Percentiles rank a stretch among this genome's conserved stretches.
Conservation (phyloP, 2,329 filamentous ascomycete genomes). For the Sporothrix brasiliensis region DNA sequence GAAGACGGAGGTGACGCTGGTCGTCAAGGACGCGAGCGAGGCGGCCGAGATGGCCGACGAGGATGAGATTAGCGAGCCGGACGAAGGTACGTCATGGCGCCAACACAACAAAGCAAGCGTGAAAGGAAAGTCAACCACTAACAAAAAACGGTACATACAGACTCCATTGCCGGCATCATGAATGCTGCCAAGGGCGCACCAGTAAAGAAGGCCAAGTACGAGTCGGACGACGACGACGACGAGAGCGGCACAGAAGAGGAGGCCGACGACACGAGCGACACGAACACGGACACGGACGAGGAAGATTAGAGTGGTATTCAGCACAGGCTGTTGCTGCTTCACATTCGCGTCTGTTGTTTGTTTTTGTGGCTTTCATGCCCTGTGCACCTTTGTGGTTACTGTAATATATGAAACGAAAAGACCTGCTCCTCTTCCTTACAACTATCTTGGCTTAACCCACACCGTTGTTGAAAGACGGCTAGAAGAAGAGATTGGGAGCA, state of each 20-base stretch:
- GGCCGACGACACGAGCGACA: slow-evolving; percentile 66
- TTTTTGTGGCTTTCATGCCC: background rate
- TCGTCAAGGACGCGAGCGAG: slow-evolving; percentile 86
- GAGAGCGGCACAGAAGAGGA: slow-evolving; percentile 83
- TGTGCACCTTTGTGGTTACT: slow-evolving; percentile 14
- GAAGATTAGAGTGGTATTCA: slow-evolving; percentile 49
- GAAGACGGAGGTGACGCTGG: slow-evolving; percentile 85
- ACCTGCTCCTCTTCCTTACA: background rate
- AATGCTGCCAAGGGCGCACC: slow-evolving; percentile 76
- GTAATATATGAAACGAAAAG: slow-evolving; percentile 8
- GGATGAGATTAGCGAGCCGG: slow-evolving; percentile 96
- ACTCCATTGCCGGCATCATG: slow-evolving; percentile 90
- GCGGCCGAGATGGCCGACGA: slow-evolving; percentile 78
- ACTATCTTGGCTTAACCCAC: slow-evolving; percentile 1
- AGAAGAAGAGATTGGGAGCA: slow-evolving; percentile 3
- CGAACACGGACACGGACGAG: slow-evolving; percentile 69
- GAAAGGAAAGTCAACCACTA: slow-evolving; percentile 35
- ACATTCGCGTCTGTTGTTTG: background rate
- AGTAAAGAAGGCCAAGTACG: slow-evolving; percentile 56
- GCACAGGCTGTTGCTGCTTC: background rate
- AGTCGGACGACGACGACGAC: slow-evolving; percentile 55
- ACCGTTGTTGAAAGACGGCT: background rate
- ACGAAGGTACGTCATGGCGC: slow-evolving; percentile 76
- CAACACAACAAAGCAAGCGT: too few species aligned
- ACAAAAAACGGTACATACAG: slow-evolving; percentile 49